Evolutionary conservation across 306 rosid genomes (phyloP).

Genomic region (Cucurbita maxima): DNA sequence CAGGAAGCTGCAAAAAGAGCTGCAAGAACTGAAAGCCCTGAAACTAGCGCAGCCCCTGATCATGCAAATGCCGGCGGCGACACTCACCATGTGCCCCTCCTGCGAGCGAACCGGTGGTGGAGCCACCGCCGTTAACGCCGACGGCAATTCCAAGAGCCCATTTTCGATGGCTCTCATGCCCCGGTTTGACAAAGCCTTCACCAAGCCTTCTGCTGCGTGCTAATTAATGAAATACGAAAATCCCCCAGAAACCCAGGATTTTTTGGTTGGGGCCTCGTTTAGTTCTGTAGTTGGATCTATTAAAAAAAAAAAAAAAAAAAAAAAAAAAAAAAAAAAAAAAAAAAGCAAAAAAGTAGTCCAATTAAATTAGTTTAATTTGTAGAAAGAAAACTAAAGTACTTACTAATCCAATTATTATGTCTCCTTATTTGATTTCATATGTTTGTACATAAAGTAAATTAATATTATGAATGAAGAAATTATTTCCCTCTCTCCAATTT

Average conservation of each 20-base stretch:
- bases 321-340: not conserved
- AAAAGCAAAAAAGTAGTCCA: no score
- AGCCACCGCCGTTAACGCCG: not conserved
- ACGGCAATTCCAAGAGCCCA: constrained; percentile 16
- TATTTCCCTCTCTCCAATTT: not conserved
- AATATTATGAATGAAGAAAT: not conserved
- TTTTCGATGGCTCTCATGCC: constrained; percentile 36
- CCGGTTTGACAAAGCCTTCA: constrained; percentile 32
- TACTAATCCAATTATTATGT: constrained; percentile 5
- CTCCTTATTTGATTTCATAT: constrained; percentile 4
- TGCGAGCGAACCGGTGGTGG: constrained; percentile 38
- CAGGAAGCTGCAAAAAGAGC: constrained; percentile 40
- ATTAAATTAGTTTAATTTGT: constrained; percentile 6
- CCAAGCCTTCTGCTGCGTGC: constrained; percentile 57
- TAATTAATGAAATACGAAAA: constrained; percentile 5
- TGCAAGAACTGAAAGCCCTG: constrained; percentile 47
- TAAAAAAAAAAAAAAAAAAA: not conserved
- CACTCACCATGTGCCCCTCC: constrained; percentile 52
- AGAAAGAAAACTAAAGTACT: not conserved
- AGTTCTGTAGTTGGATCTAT: not conserved
- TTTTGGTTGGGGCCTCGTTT: constrained; percentile 4
- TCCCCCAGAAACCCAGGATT: constrained; percentile 8
- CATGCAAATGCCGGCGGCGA: constrained; percentile 64
- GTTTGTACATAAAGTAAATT: constrained; percentile 1
- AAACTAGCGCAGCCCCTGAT: constrained; percentile 36